A percentile compares a stretch with the other conserved stretches of the same genome.
These are phyloP conservation scores for Vitis hybrid DNA, from an alignment of 177 flowering plant species.

Conservation along the genomic window DNA sequence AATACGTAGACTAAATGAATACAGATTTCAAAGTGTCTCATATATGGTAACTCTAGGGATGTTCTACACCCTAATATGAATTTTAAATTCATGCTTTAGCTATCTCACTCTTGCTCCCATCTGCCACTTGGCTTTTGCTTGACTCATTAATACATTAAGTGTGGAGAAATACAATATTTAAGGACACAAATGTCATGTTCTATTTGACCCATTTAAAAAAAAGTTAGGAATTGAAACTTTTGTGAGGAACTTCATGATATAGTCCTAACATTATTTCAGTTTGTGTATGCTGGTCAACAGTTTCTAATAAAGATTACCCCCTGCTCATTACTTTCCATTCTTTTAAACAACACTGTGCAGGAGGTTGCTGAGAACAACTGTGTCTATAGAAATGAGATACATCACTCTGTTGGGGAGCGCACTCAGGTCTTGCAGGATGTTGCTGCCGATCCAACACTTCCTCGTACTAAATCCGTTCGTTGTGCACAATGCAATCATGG, in stretches of 20 bases:
- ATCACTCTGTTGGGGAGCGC: slow-evolving; percentile 76
- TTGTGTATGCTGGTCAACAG: not conserved
- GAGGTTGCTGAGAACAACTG: slow-evolving; percentile 89
- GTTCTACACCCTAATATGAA: not conserved
- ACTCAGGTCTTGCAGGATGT: slow-evolving; percentile 85
- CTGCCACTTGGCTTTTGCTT: not conserved
- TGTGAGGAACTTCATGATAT: not conserved
- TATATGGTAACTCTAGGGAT: not conserved
- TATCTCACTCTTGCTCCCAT: not conserved
- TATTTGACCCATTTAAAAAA: not conserved
- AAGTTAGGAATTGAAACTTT: not conserved
- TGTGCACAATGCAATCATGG: slow-evolving; percentile 80
- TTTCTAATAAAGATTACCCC: not conserved
- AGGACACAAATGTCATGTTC: not conserved
- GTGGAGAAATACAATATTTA: not conserved
- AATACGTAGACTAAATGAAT: not conserved
- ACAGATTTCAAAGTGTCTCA: not conserved
- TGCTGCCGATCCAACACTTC: slow-evolving; percentile 96
- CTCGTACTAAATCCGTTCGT: slow-evolving; percentile 82
- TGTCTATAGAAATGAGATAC: slow-evolving; percentile 90
- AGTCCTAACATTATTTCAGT: not conserved
- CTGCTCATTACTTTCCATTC: not conserved
- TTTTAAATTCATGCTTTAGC: not conserved
- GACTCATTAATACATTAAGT: not conserved
- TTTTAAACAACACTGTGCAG: slow-evolving; percentile 32